Conservation (phyloP, 73 alveolate genomes). For the Symbiodinium pilosum region DNA sequence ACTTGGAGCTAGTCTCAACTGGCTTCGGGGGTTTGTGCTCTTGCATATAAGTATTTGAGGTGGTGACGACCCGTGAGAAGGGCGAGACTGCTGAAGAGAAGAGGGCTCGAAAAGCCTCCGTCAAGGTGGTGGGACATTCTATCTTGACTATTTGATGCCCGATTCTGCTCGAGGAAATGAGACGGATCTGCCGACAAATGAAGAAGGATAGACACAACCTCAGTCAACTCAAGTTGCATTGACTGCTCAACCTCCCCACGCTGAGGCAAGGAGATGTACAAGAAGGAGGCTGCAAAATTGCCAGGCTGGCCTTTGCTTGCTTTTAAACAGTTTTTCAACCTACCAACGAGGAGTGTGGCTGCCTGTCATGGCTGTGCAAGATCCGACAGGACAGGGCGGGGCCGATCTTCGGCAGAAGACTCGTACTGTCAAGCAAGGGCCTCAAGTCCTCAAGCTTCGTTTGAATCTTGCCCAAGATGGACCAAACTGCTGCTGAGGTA, state of each 20-base stretch:
- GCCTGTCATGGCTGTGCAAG: neutral
- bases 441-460: too few species aligned
- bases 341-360: too few species aligned
- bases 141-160: neutral
- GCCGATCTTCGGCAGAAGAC: constrained; percentile 76
- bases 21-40: too few species aligned
- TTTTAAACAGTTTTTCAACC: too few species aligned
- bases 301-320: too few species aligned
- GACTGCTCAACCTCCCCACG: neutral
- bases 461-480: too few species aligned
- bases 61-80: constrained; percentile 59
- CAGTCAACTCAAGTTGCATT: neutral
- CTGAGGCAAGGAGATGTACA: constrained; percentile 76
- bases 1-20: neutral
- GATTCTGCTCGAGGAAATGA: constrained; percentile 24
- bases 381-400: constrained; percentile 54
- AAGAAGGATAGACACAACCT: constrained; percentile 58
- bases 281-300: constrained; percentile 69
- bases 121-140: neutral
- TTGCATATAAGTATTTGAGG: neutral
- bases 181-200: constrained; percentile 62
- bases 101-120: constrained; percentile 85
- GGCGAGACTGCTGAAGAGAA: constrained; percentile 80
- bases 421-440: constrained; percentile 27
- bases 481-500: neutral